A percentile compares a stretch with the other conserved stretches of the same genome.
phyloP scores from a whole-genome alignment of 768 basidiomycete species.

The Calocybe gangraenosa region DNA sequence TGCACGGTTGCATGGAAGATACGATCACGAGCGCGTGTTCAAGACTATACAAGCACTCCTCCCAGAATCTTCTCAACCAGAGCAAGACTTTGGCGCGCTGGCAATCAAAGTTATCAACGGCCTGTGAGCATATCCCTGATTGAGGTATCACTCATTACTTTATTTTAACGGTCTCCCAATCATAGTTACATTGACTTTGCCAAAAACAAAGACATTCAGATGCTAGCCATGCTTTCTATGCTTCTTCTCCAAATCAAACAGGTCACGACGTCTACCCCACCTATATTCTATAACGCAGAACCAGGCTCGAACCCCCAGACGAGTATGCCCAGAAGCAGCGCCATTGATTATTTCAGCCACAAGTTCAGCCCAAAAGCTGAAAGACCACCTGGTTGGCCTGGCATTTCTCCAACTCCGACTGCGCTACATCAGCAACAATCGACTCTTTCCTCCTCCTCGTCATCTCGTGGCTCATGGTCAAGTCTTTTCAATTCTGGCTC shows the following conservation, averaged over 20 bases:
- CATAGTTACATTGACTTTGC: conserved; percentile 37
- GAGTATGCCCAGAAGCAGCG: conserved; percentile 16
- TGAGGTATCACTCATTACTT: conserved; percentile 7
- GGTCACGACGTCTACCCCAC: conserved; percentile 17
- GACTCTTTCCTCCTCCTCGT: conserved; percentile 50
- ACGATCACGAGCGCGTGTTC: conserved; percentile 71
- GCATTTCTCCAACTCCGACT: conserved; percentile 41
- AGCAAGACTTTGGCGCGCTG: conserved; percentile 24
- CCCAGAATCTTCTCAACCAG: conserved; percentile 18
- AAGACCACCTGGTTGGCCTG: conserved; percentile 48
- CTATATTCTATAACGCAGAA: conserved; percentile 10
- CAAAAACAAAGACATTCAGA: conserved; percentile 65
- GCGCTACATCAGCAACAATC: conserved; percentile 24
- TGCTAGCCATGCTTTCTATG: conserved; percentile 74
- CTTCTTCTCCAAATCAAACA: conserved; percentile 55
- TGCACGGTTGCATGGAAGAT: conserved; percentile 56
- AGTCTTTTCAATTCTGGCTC: conserved; percentile 66
- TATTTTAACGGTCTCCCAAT: not conserved
- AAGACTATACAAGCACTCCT: conserved; percentile 50
- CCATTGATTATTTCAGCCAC: conserved; percentile 59
- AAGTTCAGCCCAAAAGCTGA: conserved; percentile 28
- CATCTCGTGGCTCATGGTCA: conserved; percentile 79
- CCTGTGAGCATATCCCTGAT: conserved; percentile 36
- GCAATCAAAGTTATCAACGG: conserved; percentile 37
- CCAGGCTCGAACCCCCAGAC: not conserved